Evolutionary conservation across 805 yeast genomes (phyloP).

Genomic region (Teunomyces gatunensis): DNA sequence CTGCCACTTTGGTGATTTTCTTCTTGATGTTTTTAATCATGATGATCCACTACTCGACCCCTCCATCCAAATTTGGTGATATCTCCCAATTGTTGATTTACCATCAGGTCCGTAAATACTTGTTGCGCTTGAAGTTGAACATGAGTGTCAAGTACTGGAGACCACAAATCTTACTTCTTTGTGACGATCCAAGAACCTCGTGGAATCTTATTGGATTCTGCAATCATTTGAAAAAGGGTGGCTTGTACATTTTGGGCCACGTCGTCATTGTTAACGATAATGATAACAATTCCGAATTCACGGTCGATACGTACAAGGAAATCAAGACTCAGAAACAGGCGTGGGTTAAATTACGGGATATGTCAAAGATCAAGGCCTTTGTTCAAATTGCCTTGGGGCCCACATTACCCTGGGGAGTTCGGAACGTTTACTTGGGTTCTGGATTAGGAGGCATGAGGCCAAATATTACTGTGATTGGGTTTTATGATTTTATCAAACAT

Average conservation of each 20-base stretch:
- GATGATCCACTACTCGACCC: constrained; percentile 83
- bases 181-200: constrained; percentile 87
- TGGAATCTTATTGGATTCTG: constrained; percentile 93
- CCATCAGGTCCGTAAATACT: constrained; percentile 93
- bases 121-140: constrained; percentile 78
- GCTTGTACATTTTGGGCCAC: constrained; percentile 88
- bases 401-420: constrained; percentile 87
- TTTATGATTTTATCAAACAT: constrained; percentile 61
- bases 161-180: constrained; percentile 85
- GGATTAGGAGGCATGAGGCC: constrained; percentile 99
- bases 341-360: constrained; percentile 81
- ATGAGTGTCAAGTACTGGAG: constrained; percentile 96
- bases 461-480: constrained; percentile 89
- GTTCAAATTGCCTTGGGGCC: constrained; percentile 91
- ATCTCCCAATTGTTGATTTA: constrained; percentile 93
- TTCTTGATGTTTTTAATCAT: constrained; percentile 66
- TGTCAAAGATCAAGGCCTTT: constrained; percentile 82
- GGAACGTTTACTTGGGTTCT: constrained; percentile 87
- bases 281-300: constrained; percentile 36
- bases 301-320: constrained; percentile 55
- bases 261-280: constrained; percentile 59
- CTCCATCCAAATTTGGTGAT: constrained; percentile 98
- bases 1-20: constrained; percentile 74
- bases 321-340: constrained; percentile 70
- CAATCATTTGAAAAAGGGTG: constrained; percentile 93